These are phyloP conservation scores for Krasilnikovozyma curviuscula DNA, from an alignment of 768 basidiomycete species.

Conservation along the genomic window DNA sequence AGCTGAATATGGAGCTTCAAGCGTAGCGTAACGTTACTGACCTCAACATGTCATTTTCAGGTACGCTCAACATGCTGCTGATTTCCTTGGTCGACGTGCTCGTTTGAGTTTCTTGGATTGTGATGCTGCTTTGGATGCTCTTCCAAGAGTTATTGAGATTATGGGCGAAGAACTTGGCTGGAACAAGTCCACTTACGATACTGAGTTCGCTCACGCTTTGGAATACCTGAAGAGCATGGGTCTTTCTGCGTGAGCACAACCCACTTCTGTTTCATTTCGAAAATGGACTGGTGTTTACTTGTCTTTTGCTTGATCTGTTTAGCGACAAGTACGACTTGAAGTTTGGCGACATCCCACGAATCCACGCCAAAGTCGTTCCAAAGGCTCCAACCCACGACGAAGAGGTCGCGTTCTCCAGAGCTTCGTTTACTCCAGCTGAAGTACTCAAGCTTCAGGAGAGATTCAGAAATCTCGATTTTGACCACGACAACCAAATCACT, in stretches of 20 bases:
- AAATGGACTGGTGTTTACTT: no score
- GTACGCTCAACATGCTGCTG: constrained; percentile 76
- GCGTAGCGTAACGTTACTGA: not conserved
- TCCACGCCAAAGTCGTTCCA: not conserved
- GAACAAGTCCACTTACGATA: constrained; percentile 38
- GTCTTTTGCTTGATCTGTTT: no score
- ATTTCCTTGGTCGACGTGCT: constrained; percentile 79
- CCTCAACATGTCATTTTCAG: not conserved
- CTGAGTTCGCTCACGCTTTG: constrained; percentile 44
- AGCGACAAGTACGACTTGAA: not conserved
- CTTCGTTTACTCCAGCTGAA: constrained; percentile 39
- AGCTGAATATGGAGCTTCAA: not conserved
- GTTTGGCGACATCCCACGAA: not conserved
- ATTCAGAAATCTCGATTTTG: constrained; percentile 25
- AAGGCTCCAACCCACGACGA: constrained; percentile 13
- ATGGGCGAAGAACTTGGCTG: constrained; percentile 75
- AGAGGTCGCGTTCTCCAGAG: constrained; percentile 28
- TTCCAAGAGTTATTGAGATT: constrained; percentile 75
- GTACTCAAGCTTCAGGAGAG: constrained; percentile 29
- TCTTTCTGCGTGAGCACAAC: no score
- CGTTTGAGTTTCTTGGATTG: constrained; percentile 89
- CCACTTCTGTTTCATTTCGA: no score
- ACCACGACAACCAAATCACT: constrained; percentile 16
- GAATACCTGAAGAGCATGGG: constrained; percentile 73
- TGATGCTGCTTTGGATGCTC: constrained; percentile 57